Evolutionary conservation across 2,329 filamentous ascomycete species (phyloP), one percentile per base, ranked within the genome.

Genomic region (Fusarium phyllophilum): DNA sequence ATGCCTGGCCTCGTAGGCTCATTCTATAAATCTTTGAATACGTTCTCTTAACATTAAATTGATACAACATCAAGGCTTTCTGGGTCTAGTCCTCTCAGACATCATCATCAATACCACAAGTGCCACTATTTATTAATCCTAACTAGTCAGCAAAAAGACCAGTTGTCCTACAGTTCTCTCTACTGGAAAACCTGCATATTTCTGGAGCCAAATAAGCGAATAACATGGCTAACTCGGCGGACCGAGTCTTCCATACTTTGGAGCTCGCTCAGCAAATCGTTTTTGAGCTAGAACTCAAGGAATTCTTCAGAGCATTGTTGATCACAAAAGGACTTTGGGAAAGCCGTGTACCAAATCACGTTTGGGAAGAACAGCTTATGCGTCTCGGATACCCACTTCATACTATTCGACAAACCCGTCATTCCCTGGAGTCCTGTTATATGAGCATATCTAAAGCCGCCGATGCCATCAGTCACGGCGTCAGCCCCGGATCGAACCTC

Each of bases 261-360:
- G 69, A 69, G 24, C 49, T 73, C 13, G 70, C 70, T 39, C 59
- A 72, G 24, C 36, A 57, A 26, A 72, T 72, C 18, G 51, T 73
- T 14, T 59, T 72, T 36, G 29, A 60, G 18, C 13, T 72, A 41
- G 45, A 71, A 45, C 36, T 31, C 46, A 56, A 54, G 6, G 22
- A 69, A 22, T 55, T 69, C 17, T 70, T 58, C 18, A 33, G 29
- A 59, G 52, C 60, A 33, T 48, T 62, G 20, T 13, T 33, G 3
- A 46, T 71, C 20, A 71, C 70, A 3, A 73, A 34, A 17, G 26
- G 6, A 4, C 33, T 71, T 26, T 60, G 70, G 66, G 31, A 60
- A 26, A 71, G 62, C 31, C 52, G 33, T 11, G 31, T 62, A 26
- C 52, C 70, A 20, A 41, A 41, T 12, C 20, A 12, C 15, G 22